These are phyloP conservation scores for Ogataea paradorogensis DNA, from an alignment of 805 yeast genomes.

Conservation along the genomic window DNA sequence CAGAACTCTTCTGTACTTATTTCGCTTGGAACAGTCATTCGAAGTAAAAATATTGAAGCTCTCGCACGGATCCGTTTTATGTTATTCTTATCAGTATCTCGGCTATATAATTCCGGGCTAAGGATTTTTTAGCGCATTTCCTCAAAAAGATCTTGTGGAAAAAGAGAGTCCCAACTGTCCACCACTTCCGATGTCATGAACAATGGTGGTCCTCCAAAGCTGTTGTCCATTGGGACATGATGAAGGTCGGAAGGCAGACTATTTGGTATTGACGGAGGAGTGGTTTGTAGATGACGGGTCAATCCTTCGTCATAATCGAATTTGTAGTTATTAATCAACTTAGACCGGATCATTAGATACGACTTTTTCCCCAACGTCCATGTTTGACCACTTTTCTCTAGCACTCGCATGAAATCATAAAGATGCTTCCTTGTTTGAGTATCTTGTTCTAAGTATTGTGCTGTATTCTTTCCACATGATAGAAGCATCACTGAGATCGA, in stretches of 20 bases:
- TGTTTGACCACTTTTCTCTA: conserved; percentile 41
- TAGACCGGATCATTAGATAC: conserved; percentile 38
- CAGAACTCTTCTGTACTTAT: conserved; percentile 9
- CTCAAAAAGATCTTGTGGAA: conserved; percentile 35
- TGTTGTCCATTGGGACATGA: conserved; percentile 20
- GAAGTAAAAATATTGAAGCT: background rate
- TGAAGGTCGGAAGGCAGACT: background rate
- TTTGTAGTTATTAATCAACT: conserved; percentile 24
- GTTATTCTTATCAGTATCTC: background rate
- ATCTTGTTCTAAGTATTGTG: conserved; percentile 30
- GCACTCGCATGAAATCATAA: conserved; percentile 39
- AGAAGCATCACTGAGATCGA: conserved; percentile 15
- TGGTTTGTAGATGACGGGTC: background rate
- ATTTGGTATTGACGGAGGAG: background rate
- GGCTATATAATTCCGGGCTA: background rate
- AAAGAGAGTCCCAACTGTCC: conserved; percentile 48
- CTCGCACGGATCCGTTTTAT: background rate
- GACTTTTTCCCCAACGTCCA: conserved; percentile 50
- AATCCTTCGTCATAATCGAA: conserved; percentile 16
- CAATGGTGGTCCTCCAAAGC: conserved; percentile 53
- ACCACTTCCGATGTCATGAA: conserved; percentile 49
- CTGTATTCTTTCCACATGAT: conserved; percentile 17
- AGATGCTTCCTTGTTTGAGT: conserved; percentile 31
- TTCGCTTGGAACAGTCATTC: conserved; percentile 1
- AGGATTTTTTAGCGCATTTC: background rate